Base-by-base conservation (phyloP, 2,329 filamentous ascomycete species). In the Fusarium mundagurra region DNA sequence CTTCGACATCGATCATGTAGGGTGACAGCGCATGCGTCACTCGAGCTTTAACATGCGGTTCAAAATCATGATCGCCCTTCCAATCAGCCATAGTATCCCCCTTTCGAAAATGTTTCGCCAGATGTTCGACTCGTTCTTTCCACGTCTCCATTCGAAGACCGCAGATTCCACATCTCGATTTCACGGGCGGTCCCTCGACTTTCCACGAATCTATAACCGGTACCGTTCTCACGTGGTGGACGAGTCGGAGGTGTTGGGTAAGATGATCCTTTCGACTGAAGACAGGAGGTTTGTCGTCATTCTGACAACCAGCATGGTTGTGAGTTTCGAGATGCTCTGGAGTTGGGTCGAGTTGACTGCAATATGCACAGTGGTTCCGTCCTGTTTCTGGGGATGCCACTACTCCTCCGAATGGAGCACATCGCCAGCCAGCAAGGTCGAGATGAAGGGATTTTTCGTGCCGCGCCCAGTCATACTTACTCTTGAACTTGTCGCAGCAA, bases 141-240 rank as follows among this genome's bases (percentile, higher is more conserved):
- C 80, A 82, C 1, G 76, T 75, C 17, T 65, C 39, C 54, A 81
- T 69, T 1, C 53, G 45, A 12, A 70, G 51, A 18, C 72, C 71
- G 38, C 80, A 82, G 43, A 82, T 80, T 2, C 80, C 80, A 24
- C 80, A 82, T 2, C 80, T 76, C 4, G 79, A 81, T 5, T 61
- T 51, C 5, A 82, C 64, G 0, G 73, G 57, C 4, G 74, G 71
- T 1, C 73, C 70, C 22, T 77, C 68, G 10, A 75, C 65, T 48
- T 79, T 81, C 80, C 80, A 82, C 17, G 66, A 53, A 13, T 78
- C 80, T 77, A 67, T 88, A 81, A 84, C 85, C 82, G 70, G 82
- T 76, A 55, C 77, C 43, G 9, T 80, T 80, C 86, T 85, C 17
- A 77, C 33, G n/a, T 77, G 77, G 51, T 82, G 80, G 4, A 79